phyloP scores from a whole-genome alignment of 345 rosid species.

The Murraya paniculata region DNA sequence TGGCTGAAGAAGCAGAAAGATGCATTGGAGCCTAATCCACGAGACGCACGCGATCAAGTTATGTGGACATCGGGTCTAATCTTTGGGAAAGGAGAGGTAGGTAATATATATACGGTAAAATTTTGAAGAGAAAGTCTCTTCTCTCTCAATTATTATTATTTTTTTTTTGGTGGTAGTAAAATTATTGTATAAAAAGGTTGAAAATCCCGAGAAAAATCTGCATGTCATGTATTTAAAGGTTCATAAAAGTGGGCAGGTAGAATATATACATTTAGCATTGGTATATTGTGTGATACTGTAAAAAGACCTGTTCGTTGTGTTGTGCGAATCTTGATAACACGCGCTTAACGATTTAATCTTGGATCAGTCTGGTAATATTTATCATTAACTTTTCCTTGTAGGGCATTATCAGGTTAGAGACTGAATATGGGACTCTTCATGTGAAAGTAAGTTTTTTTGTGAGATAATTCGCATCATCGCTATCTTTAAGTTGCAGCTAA shows the following conservation, averaged over 20 bases:
- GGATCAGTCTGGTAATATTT: background rate
- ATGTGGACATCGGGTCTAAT: conserved; percentile 38
- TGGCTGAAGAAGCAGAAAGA: conserved; percentile 40
- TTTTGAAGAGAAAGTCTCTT: background rate
- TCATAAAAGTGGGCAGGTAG: background rate
- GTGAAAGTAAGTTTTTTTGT: conserved; percentile 38
- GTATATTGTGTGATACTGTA: background rate
- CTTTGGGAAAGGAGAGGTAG: conserved; percentile 34
- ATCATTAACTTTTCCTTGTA: conserved; percentile 1
- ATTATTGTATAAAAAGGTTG: background rate
- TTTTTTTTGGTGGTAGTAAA: background rate
- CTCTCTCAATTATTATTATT: too few species aligned
- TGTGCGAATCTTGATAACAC: background rate
- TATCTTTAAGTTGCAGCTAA: background rate
- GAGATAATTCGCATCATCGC: background rate
- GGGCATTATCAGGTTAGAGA: conserved; percentile 56
- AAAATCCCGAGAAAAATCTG: too few species aligned
- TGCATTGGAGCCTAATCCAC: conserved; percentile 17
- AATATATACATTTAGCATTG: too few species aligned
- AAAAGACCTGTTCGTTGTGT: background rate
- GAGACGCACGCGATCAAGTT: conserved; percentile 24
- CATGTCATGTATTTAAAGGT: background rate
- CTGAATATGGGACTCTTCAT: conserved; percentile 49
- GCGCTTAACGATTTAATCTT: background rate
- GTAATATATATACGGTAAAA: background rate